Base-by-base conservation (phyloP, 768 basidiomycete genomes). In the Lentinula sp. region DNA sequence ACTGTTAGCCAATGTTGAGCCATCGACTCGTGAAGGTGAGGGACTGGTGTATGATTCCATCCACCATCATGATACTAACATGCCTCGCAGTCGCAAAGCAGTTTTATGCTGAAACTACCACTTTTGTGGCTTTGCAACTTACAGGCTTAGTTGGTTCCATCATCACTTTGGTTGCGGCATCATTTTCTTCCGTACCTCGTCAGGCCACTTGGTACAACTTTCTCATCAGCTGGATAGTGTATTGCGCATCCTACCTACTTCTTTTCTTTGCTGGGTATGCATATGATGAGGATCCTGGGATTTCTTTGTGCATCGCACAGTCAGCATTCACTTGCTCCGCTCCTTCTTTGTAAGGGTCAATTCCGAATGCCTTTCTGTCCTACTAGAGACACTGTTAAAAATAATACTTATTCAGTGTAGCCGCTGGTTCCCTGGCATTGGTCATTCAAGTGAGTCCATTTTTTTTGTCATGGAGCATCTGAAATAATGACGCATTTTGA, bases 141-240 rank as follows among this genome's bases (percentile, higher is more conserved):
- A 53, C 69, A 8, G 74, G 74, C 35, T 66, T 67, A 4, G 33
- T 64, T 20, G 64, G 66, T 18, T 73, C 72, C 54, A 48, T 61
- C 12, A 28, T 76, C 33, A 67, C 67, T 20, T 53, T 70, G 9
- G 53, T 72, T 13, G 63, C 72, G 7, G 74, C 74, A 9, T 61
- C 67, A 39, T 57, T 74, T 32, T 70, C 65, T 28, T 66, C 64
- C 2, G 63, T 68, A 10, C 71, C 70, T 42, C 66, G 76, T 20
- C 70, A 73, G 62, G 63, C 70, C 16, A 72, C 73, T 12, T 76
- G 73, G 66, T 74, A 72, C 61, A 74, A 70, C 63, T 76, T 76
- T 57, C 71, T 71, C 61, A 53, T 71, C 23, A 68, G 72, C 1
- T 77, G 75, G 75, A 71, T 73, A 16, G 63, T 74, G 9, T 75